Evolutionary conservation across 169 alveolate genomes (phyloP), one percentile per base, ranked within the genome.

Genomic region (Plasmodium vivax): DNA sequence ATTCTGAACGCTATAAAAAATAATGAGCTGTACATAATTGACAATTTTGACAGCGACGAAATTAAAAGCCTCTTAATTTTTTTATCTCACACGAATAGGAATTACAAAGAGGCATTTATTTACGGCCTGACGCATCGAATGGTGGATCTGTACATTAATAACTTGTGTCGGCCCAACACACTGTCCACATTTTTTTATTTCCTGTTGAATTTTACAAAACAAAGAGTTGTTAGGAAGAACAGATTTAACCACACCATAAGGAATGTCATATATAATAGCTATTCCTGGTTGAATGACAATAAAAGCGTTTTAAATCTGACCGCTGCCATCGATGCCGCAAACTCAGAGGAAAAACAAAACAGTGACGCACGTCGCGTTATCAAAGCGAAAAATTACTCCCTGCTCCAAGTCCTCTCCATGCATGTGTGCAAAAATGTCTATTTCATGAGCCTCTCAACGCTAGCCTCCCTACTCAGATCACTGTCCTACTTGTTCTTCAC

Each of bases 361-460:
- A 34, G 9, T 16, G 14, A 62, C 73, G 12, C 83, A 27, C 83
- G 82, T 68, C 72, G 83, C 38, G 72, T 41, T 79, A 90, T 90
- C 41, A 90, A 90, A 80, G 91, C 83, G 2, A 80, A 80, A 79
- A 90, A 80, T 80, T 51, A 90, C 54, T 38, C 94, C 19, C 84
- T 90, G 62, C 82, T 90, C 10, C 94, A 90, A 71, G 14, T 90
- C 16, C 73, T 90, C 74, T 80, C 94, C 54, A 90, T 90, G 74
- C 73, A 90, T 80, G 41, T 90, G 14, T 90, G 94, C 54, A 90
- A 90, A 90, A 79, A 90, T 90, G 94, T 90, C n/a, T 90, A 90
- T 81, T 90, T 90, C 80, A 90, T 90, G 84, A 90, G 90, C 38
- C 51, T 90, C 30, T 43, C 91, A 56, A 90, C 90, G 34, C 73